Evolutionary conservation across 2,329 filamentous ascomycete genomes (phyloP), one percentile per base, ranked within the genome.

Genomic region (Ophiostoma tasmaniense): DNA sequence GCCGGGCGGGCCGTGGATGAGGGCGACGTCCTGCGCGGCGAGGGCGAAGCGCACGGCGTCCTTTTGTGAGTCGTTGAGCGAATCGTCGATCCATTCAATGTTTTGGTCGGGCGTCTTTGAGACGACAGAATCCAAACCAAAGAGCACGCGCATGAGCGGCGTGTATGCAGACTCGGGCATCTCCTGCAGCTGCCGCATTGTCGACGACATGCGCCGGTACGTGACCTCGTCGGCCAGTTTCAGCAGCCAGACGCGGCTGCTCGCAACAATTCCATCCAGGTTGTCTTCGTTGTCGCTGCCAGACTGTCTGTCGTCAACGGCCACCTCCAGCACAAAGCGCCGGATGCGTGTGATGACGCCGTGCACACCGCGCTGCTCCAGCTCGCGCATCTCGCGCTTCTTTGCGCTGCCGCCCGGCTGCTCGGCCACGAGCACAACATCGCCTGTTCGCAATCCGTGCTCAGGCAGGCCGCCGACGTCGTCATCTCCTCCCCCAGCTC

Each of bases 1-100:
- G 82, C 95, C 95, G 0, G 95, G 95, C 0, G 95, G 95, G 0
- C 95, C 95, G 76, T 99, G 95, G 68, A 99, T 97, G 70, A 97
- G 82, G 2, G 92, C 91, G 35, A 98, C 85, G 75, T 97, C 93
- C 67, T 84, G 84, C 1, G 91, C 90, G 7, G 89, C 90, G 68
- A 99, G 80, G 0, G 94, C 93, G 76, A 98, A 99, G n/a, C 87
- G 79, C 70, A 90, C 87, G 20, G 88, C 88, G 69, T 89, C 85
- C 73, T 88, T 89, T 75, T 90, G 88, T 14, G 85, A 87, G 14
- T 87, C 84, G 74, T 90, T 90, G 28, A 90, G 79, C 20, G 80
- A 83, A 20, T 82, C 81, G 73, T 90, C 86, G 69, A 88, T 75
- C 87, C 87, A 90, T 59, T 85, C 80, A 8, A 89, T 76, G 25